These are phyloP conservation scores for Flueggea neowawraea DNA, from an alignment of 441 rosid species.

Conservation along the genomic window DNA sequence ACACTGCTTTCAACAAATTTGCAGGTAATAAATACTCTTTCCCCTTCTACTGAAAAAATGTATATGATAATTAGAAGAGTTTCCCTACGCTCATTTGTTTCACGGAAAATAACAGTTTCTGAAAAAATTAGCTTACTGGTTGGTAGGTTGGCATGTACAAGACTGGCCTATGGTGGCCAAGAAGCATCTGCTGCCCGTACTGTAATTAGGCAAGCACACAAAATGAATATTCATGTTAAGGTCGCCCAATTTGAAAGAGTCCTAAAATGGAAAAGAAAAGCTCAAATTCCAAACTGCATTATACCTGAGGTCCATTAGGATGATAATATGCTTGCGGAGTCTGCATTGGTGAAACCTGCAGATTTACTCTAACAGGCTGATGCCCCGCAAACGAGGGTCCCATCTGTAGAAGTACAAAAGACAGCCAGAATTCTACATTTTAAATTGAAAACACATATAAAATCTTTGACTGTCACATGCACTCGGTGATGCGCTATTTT, in stretches of 20 bases:
- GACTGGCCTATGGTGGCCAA: constrained; percentile 63
- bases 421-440: not conserved
- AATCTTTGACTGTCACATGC: no score
- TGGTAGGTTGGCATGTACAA: constrained; percentile 67
- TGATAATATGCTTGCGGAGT: constrained; percentile 66
- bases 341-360: constrained; percentile 57
- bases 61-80: no score
- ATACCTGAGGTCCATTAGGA: constrained; percentile 79
- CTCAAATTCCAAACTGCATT: not conserved
- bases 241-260: not conserved
- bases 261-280: not conserved
- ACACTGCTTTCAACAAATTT: no score
- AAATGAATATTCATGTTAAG: not conserved
- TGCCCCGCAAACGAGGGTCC: constrained; percentile 64
- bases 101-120: not conserved
- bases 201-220: constrained; percentile 9
- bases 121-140: constrained; percentile 48
- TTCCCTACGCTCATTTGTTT: no score
- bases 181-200: constrained; percentile 71
- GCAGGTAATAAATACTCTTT: no score
- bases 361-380: constrained; percentile 66
- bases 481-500: no score
- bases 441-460: no score
- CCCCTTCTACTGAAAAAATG: no score
- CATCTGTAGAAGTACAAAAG: constrained; percentile 38